phyloP scores from a whole-genome alignment of 495 filamentous ascomycete genomes.

The Xylaria grammica region DNA sequence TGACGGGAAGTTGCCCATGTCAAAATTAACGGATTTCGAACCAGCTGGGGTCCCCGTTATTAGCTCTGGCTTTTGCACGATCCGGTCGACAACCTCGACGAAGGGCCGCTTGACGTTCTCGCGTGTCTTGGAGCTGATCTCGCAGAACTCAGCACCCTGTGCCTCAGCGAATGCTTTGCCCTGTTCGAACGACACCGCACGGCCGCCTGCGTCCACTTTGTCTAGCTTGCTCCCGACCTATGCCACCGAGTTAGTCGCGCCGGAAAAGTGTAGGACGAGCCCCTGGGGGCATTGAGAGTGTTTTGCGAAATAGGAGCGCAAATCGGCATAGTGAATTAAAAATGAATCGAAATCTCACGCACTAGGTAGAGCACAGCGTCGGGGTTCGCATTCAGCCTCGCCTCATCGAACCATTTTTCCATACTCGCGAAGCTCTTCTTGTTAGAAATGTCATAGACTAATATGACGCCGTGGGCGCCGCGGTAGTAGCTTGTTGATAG shows the following conservation, averaged over 20 bases:
- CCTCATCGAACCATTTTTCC: conserved; percentile 66
- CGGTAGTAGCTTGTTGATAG: conserved; percentile 67
- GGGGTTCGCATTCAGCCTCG: conserved; percentile 55
- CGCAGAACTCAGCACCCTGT: conserved; percentile 57
- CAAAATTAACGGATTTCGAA: conserved; percentile 10
- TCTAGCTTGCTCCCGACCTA: conserved; percentile 63
- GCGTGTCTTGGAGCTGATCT: conserved; percentile 60
- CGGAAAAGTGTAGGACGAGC: conserved; percentile 1
- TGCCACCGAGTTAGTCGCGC: conserved; percentile 15
- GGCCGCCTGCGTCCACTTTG: conserved; percentile 43
- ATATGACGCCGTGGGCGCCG: conserved; percentile 62
- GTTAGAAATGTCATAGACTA: conserved; percentile 65
- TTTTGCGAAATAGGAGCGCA: neutral
- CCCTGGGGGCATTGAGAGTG: neutral
- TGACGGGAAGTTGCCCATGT: conserved; percentile 8
- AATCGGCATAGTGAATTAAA: neutral
- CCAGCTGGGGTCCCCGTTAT: conserved; percentile 32
- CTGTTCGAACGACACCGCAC: conserved; percentile 57
- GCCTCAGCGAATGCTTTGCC: conserved; percentile 55
- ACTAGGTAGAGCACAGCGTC: conserved; percentile 61
- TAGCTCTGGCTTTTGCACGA: conserved; percentile 53
- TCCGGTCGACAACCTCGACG: conserved; percentile 58
- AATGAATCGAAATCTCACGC: conserved; percentile 14
- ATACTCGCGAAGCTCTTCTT: conserved; percentile 60
- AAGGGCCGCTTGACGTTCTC: conserved; percentile 60